Evolutionary conservation across 2,329 filamentous ascomycete species (phyloP), one percentile per base, ranked within the genome.

Genomic region (Coniochaeta sp.): DNA sequence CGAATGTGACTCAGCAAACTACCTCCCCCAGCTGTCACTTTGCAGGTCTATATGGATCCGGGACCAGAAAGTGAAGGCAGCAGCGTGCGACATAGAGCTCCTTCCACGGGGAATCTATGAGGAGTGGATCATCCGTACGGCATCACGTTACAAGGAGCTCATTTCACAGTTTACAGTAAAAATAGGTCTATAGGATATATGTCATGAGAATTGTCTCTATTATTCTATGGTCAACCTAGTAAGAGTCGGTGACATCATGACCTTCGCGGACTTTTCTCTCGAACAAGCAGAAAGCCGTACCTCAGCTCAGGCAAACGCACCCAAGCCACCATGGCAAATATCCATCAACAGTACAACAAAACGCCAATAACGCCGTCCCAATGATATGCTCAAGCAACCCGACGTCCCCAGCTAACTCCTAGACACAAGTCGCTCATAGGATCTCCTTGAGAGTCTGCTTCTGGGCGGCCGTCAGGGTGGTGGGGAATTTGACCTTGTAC

Each of bases 401-500:
- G n/a, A n/a, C n/a, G n/a, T n/a, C n/a, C n/a, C n/a, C n/a, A n/a
- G n/a, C n/a, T n/a, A n/a, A n/a, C n/a, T n/a, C n/a, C n/a, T n/a
- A 46, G 22, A 35, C 14, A 22, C 33, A 33, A 45, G 13, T 16
- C 6, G 49, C 33, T 71, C 67, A 85, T 58, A 99, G 73, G 61
- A 96, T 88, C 61, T 91, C 86, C 70, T 79, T 88, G 57, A 99
- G 70, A 65, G 86, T 78, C 57, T 83, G 74, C 76, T 96, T 97
- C 72, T 97, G 92, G 4, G 79, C 73, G 7, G 78, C 52, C 4
- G 89, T 92, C 69, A 99, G 70, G 35, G 71, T 85, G 3, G 83
- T 85, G 0, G 94, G 94, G 74, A 96, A 97, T 65, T 89, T 91
- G 67, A 99, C 91, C 64, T 94, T 94, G 63, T 96, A 91, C 54